Base-by-base conservation (phyloP, 768 basidiomycete species). In the Gymnopilus junonius region DNA sequence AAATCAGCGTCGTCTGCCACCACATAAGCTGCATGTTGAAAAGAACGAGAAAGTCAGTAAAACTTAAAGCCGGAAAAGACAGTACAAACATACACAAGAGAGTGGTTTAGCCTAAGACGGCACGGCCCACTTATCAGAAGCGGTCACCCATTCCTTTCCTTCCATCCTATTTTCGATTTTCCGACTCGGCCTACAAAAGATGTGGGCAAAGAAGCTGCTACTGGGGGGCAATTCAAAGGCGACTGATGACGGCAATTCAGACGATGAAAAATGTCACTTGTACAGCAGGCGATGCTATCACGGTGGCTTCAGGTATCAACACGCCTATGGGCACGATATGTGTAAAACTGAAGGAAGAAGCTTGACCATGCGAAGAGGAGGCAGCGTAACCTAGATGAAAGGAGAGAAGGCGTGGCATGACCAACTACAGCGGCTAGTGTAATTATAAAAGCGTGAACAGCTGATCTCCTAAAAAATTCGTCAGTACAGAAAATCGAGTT, bases 1-100 rank as follows among this genome's bases (percentile, higher is more conserved):
- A 2, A 77, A 1, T 82, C 78, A 0, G 82, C 78, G 68, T 94
- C 86, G 66, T 96, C 95, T n/a, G 82, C 77, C 2, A 93, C 87
- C 1, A 97, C 82, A 70, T 87, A 71, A 73, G 89, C 90, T 87
- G 29, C 58, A 32, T 11, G 20, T 60, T n/a, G n/a, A n/a, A n/a
- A n/a, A n/a, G n/a, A n/a, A n/a, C 23, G 48, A 51, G 35, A 37
- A 53, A 34, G 55, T n/a, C n/a, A n/a, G n/a, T n/a, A n/a, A 37
- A n/a, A n/a, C n/a, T n/a, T n/a, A n/a, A n/a, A n/a, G n/a, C n/a
- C n/a, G n/a, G n/a, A n/a, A 61, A 54, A 43, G 37, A 8, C 31
- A 45, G 29, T 10, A 40, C 12, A 21, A 15, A 81, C 15, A 37
- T 20, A 17, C 2, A 21, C 21, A 35, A 25, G 11, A 42, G 54